These are phyloP conservation scores for Kazachstania sp. DNA, from an alignment of 1,139 yeast species.

Conservation along the genomic window DNA sequence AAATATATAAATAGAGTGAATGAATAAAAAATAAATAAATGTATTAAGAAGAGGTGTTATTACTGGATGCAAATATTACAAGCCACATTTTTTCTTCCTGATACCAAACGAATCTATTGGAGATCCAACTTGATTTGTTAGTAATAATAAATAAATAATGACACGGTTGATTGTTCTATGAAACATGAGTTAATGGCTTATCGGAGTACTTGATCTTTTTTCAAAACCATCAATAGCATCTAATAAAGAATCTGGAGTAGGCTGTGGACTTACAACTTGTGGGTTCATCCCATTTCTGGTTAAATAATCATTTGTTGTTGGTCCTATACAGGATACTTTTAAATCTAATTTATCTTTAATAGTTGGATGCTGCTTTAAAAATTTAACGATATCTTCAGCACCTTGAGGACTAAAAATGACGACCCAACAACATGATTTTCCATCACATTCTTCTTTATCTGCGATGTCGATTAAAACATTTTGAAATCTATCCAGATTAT, in stretches of 20 bases:
- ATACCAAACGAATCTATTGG: no score
- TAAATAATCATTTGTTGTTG: slow-evolving; percentile 73
- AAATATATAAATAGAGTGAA: not conserved
- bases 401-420: slow-evolving; percentile 93
- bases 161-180: not conserved
- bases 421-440: slow-evolving; percentile 43
- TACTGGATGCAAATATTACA: no score
- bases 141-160: no score
- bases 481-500: slow-evolving; percentile 38
- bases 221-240: slow-evolving; percentile 27
- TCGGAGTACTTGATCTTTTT: not conserved
- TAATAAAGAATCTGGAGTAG: slow-evolving; percentile 56
- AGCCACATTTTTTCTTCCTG: no score
- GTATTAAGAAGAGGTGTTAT: not conserved
- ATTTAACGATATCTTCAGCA: slow-evolving; percentile 50
- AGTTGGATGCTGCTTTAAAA: slow-evolving; percentile 28
- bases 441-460: slow-evolving; percentile 4
- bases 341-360: not conserved
- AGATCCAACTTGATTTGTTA: no score
- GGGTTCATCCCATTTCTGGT: slow-evolving; percentile 45
- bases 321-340: slow-evolving; percentile 78
- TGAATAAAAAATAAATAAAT: not conserved
- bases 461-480: slow-evolving; percentile 7
- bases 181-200: not conserved
- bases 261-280: slow-evolving; percentile 58